A percentile compares a stretch with the other conserved stretches of the same genome.
These are phyloP conservation scores for Flaveria bidentis DNA, from an alignment of 129 eudicot species.

Conservation along the genomic window DNA sequence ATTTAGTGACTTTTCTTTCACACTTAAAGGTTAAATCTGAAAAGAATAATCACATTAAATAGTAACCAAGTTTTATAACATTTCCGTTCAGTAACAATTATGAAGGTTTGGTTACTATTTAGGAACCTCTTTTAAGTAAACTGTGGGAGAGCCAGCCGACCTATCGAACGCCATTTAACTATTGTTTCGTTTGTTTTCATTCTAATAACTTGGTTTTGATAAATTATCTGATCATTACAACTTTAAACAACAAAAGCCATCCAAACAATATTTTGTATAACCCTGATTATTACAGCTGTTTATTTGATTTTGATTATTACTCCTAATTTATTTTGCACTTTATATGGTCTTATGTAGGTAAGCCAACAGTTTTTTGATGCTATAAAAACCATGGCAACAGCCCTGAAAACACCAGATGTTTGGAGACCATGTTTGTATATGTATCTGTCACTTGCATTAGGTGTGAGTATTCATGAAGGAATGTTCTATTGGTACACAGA, in stretches of 20 bases:
- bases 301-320: neutral
- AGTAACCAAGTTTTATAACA: neutral
- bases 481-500: slow-evolving; percentile 97
- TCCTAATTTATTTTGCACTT: neutral
- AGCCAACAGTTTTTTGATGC: slow-evolving; percentile 70
- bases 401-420: slow-evolving; percentile 67
- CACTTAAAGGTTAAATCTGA: neutral
- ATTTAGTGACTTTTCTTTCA: neutral
- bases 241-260: neutral
- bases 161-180: neutral
- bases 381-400: slow-evolving; percentile 65
- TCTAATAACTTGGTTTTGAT: neutral
- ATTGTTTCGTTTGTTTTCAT: neutral
- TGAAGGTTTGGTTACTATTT: too few species aligned
- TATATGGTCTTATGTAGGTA: slow-evolving; percentile 43
- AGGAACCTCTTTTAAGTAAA: neutral
- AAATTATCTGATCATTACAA: neutral
- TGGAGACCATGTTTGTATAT: slow-evolving; percentile 96
- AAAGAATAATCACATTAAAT: neutral
- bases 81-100: too few species aligned
- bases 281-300: neutral
- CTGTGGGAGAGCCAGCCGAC: neutral
- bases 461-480: slow-evolving; percentile 79
- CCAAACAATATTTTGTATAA: neutral
- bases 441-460: slow-evolving; percentile 81